Evolutionary conservation across 768 basidiomycete genomes (phyloP), one percentile per base, ranked within the genome.

Genomic region (Agrocybe praecox): DNA sequence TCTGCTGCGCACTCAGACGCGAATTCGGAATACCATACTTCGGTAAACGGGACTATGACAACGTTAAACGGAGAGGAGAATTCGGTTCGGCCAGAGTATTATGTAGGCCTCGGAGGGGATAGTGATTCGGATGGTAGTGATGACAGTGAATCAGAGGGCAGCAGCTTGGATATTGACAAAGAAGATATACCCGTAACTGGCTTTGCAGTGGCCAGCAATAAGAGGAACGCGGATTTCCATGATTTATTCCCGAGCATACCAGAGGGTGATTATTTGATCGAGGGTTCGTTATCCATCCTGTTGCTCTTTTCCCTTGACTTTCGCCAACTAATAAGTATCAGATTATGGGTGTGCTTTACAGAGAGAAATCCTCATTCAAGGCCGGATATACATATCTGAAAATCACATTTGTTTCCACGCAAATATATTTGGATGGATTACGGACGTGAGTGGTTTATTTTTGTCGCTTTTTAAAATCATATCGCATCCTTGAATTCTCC

Each of bases 351-450:
- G 97, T 67, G 97, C 97, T 0, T 73, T 98, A 12, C 95, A 98
- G 73, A 85, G 95, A 42, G 97, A 98, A 71, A 98, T 98, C 62
- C 79, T 98, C 26, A 90, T 98, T 43, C 97, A 98, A 79, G 97
- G 97, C 5, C 81, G 97, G 11, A 70, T 99, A 55, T 98, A 98
- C 73, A 92, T 98, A 21, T 98, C 97, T 7, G 96, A 99, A 74
- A 98, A 98, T 73, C 96, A 98, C 68, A 84, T 98, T n/a, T 98
- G 94, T 76, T 99, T 98, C 79, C 93, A 99, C 65, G 96, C 97
- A 43, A 98, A 98, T 68, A 98, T 98, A 44, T 96, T 98, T 72
- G 96, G 97, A 43, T 98, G 96, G 97, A 90, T 97, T 48, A 98
- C 96, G 24, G 88, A 96, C 68, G 96, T 96, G 71, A 72, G 95